These are phyloP conservation scores for Phytomonas francai DNA, from an alignment of 208 protist species.

Conservation along the genomic window DNA sequence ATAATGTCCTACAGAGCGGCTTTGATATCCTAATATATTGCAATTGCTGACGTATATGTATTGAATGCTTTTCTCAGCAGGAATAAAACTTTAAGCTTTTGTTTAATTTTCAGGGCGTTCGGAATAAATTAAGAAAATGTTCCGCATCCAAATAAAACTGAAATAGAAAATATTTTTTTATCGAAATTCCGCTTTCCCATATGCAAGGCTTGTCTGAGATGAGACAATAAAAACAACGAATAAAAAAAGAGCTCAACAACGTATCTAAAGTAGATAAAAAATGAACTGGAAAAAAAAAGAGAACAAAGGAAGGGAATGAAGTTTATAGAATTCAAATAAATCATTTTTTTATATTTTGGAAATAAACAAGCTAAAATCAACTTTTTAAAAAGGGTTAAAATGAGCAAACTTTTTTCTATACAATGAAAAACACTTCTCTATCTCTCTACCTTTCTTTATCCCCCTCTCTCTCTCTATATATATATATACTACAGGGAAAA, in stretches of 20 bases:
- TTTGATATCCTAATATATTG: background rate
- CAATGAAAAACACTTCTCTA: background rate
- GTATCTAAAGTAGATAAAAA: slow-evolving; percentile 5
- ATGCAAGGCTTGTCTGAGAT: slow-evolving; percentile 3
- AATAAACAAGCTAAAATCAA: background rate
- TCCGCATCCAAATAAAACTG: background rate
- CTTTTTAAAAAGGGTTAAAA: background rate
- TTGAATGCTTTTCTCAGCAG: background rate
- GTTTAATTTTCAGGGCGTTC: background rate
- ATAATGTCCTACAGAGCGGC: no score
- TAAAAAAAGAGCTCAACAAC: slow-evolving; percentile 4
- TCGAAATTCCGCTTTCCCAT: background rate
- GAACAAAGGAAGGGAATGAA: slow-evolving; percentile 13
- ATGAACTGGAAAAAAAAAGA: background rate
- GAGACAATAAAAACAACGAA: slow-evolving; percentile 9
- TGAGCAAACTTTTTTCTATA: background rate
- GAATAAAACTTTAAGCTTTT: background rate
- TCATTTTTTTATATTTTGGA: background rate
- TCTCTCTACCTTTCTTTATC: no score
- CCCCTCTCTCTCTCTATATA: no score
- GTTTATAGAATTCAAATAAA: background rate
- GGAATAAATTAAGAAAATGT: slow-evolving; percentile 4
- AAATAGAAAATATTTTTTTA: slow-evolving; percentile 8
- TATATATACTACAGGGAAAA: background rate
- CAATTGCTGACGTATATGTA: background rate